Base-by-base conservation (phyloP, 805 yeast species). In the Starmerella apis region DNA sequence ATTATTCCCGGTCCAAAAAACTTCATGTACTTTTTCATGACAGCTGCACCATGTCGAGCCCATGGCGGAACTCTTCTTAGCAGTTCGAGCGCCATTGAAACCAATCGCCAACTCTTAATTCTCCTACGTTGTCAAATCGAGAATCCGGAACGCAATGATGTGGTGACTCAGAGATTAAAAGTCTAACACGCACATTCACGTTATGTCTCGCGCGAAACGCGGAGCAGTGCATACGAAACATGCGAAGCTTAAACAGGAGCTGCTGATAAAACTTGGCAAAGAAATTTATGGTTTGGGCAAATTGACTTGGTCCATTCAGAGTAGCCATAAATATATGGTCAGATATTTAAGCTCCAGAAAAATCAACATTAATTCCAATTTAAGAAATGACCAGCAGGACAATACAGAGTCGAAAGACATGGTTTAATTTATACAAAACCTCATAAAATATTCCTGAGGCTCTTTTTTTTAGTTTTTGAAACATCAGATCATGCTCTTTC, bases 1-100 rank as follows among this genome's bases (percentile, higher is more conserved):
- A 86, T 75, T 36, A 87, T 72, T 0, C 95, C 95, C 0, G 95
- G 95, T 0, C 95, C 95, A 18, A 86, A 70, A 63, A 87, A 87
- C 45, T 74, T 71, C 46, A 75, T 63, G 58, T 83, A 79, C 65
- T 83, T 84, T 52, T 65, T 62, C 23, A 77, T 46, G 3, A 66
- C 63, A 19, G 45, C 48, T 23, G 27, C 24, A 13, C 42, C 37
- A 4, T 31, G 38, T 8, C 20, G 37, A 19, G 33, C 25, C 56
- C 49, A 50, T 9, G 27, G 27, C 20, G 46, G 50, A 13, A 25
- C 39, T 18, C 31, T 24, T 27, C 38, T 10, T 20, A 46, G 46
- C 47, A 58, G 51, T 4, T 22, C 43, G 22, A 35, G 24, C 18
- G 38, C 20, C 46, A 46, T 49, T 33, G 48, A 25, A 14, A 20